These are phyloP conservation scores for Neurospora sp. DNA, from an alignment of 495 filamentous ascomycete species.

Conservation along the genomic window DNA sequence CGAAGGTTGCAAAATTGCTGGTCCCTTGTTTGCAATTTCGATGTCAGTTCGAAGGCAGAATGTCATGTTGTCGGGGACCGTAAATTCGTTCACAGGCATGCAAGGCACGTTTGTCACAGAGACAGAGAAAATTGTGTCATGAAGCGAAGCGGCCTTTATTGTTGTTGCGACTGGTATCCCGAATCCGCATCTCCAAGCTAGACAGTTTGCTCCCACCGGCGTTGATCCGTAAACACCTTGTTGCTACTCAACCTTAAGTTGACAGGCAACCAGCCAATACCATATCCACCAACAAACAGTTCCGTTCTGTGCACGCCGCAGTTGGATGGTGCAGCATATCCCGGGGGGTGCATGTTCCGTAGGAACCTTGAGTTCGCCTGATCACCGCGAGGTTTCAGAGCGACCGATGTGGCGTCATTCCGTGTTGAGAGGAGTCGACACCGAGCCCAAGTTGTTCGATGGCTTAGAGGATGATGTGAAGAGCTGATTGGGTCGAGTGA, in stretches of 20 bases:
- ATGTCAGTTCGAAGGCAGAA: slow-evolving; percentile 5
- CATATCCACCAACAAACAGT: slow-evolving; percentile 14
- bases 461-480: slow-evolving; percentile 9
- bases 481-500: slow-evolving; percentile 26
- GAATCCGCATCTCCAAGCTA: slow-evolving; percentile 13
- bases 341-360: slow-evolving; percentile 6
- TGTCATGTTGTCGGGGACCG: not conserved
- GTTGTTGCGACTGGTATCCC: slow-evolving; percentile 1
- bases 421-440: slow-evolving; percentile 2
- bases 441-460: slow-evolving; percentile 9
- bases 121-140: not conserved
- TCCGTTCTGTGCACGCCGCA: slow-evolving; percentile 1
- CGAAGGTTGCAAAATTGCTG: not conserved
- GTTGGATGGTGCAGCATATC: not conserved
- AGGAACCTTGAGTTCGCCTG: slow-evolving; percentile 8
- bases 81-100: not conserved
- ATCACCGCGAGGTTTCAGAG: slow-evolving; percentile 8
- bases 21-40: not conserved
- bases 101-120: not conserved
- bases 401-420: slow-evolving; percentile 9
- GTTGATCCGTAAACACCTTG: slow-evolving; percentile 12
- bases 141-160: not conserved
- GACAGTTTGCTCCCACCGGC: slow-evolving; percentile 11
- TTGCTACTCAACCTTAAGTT: slow-evolving; percentile 18
- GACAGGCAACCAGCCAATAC: slow-evolving; percentile 19